Percentiles rank a stretch among this genome's conserved stretches.
These are phyloP conservation scores for Coffea canephora DNA, from an alignment of 257 asterid species.

Conservation along the genomic window DNA sequence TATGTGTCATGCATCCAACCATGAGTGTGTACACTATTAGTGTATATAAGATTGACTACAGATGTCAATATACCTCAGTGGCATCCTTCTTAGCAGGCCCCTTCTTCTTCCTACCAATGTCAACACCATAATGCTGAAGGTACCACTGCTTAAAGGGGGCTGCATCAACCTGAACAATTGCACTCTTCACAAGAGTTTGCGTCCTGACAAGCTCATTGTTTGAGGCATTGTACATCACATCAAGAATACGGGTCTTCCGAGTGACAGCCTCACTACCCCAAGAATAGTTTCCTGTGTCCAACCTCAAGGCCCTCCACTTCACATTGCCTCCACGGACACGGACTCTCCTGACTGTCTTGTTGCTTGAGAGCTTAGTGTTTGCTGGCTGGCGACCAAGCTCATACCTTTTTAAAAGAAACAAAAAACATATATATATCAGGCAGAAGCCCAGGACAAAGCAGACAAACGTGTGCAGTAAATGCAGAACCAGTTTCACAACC, in stretches of 20 bases:
- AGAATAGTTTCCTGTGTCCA: slow-evolving; percentile 44
- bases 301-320: slow-evolving; percentile 44
- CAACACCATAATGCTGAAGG: slow-evolving; percentile 44
- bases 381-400: slow-evolving; percentile 50
- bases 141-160: slow-evolving; percentile 46
- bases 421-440: neutral
- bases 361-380: slow-evolving; percentile 39
- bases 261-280: slow-evolving; percentile 51
- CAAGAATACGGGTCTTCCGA: slow-evolving; percentile 39
- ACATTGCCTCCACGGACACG: slow-evolving; percentile 49
- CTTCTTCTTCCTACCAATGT: slow-evolving; percentile 45
- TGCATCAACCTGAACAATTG: slow-evolving; percentile 42
- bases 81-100: slow-evolving; percentile 29
- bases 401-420: slow-evolving; percentile 21
- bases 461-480: neutral
- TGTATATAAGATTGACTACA: neutral
- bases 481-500: neutral
- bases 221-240: slow-evolving; percentile 42
- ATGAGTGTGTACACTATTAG: too few species aligned
- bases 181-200: slow-evolving; percentile 44
- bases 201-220: slow-evolving; percentile 44
- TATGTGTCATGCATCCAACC: too few species aligned
- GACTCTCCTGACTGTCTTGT: slow-evolving; percentile 37
- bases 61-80: slow-evolving; percentile 25
- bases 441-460: neutral